These are phyloP conservation scores for Nicotiana obtusifolia DNA, from an alignment of 257 asterid genomes.

Conservation along the genomic window DNA sequence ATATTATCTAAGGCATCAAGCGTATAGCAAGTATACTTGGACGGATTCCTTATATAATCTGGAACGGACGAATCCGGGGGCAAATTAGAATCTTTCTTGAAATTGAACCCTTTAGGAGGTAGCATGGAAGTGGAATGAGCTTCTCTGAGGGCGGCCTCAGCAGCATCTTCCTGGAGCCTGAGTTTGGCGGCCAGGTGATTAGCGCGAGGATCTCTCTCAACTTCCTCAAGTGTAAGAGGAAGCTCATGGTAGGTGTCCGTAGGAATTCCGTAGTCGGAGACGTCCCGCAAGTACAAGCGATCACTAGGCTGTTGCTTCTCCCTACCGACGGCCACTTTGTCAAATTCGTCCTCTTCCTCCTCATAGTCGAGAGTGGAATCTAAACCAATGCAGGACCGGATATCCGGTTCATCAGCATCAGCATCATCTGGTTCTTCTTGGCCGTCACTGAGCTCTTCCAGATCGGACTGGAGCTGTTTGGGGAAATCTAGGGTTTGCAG, in stretches of 20 bases:
- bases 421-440: too few species aligned
- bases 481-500: too few species aligned
- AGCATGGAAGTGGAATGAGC: slow-evolving; percentile 21
- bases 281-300: slow-evolving; percentile 43
- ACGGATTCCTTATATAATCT: slow-evolving; percentile 70
- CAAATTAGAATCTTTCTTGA: slow-evolving; percentile 8
- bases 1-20: slow-evolving; percentile 47
- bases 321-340: slow-evolving; percentile 54
- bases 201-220: slow-evolving; percentile 70
- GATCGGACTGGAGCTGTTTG: too few species aligned
- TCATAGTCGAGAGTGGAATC: too few species aligned
- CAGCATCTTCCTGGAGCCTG: slow-evolving; percentile 72
- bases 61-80: slow-evolving; percentile 30
- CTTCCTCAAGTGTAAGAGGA: slow-evolving; percentile 40
- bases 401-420: too few species aligned
- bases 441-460: too few species aligned
- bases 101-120: slow-evolving; percentile 9
- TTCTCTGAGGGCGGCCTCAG: slow-evolving; percentile 29
- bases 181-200: slow-evolving; percentile 66
- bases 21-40: slow-evolving; percentile 66
- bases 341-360: slow-evolving; percentile 78
- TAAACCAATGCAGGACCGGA: too few species aligned
- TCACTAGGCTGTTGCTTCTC: slow-evolving; percentile 27
- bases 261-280: slow-evolving; percentile 32
- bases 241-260: slow-evolving; percentile 32